Base-by-base conservation (phyloP, 768 basidiomycete genomes). In the Hebeloma cylindrosporum region DNA sequence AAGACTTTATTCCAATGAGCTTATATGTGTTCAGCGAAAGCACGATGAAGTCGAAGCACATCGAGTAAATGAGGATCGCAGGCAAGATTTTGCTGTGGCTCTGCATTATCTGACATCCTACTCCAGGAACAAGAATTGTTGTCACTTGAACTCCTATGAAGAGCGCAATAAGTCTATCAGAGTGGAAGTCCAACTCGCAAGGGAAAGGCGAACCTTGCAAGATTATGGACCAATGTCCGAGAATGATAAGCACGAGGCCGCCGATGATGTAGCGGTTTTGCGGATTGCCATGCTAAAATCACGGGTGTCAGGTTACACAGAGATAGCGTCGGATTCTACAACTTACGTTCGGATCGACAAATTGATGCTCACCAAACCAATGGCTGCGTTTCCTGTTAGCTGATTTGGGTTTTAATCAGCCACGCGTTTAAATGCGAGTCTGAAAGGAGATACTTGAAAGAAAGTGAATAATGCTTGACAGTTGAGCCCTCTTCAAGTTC, bases 11-110 rank as follows among this genome's bases (percentile, higher is more conserved):
- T 1, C 66, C 60, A 7, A 69, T 50, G 17, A 88, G 73, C 57
- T 83, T 86, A 62, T 75, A 79, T 9, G 73, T 76, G 27, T 77
- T 85, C 51, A 88, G 62, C 18, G 67, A 47, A 33, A 87, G 70
- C 27, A 86, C 82, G 21, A 74, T 46, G 16, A 84, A 65, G 58
- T 88, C 86, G 57, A 88, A 85, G 56, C 71, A 69, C 86, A 88
- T 88, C 22, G 84, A 80, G 53, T 88, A 88, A 23, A 86, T 82
- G 61, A 86, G 88, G 3, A 82, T 82, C 2, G 81, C 79, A 4
- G 82, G 80, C 25, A 87, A 73, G 40, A 85, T 63, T 7, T 60
- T 79, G 60, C 79, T 87, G 58, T 82, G 77, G 5, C 83, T 83
- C 21, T 74, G 56, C 1, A 71, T 68, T 43, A 88, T 84, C 2